A percentile compares a stretch with the other conserved stretches of the same genome.
These are phyloP conservation scores for Zalaria sp. DNA, from an alignment of 2,329 filamentous ascomycete genomes.

Conservation along the genomic window DNA sequence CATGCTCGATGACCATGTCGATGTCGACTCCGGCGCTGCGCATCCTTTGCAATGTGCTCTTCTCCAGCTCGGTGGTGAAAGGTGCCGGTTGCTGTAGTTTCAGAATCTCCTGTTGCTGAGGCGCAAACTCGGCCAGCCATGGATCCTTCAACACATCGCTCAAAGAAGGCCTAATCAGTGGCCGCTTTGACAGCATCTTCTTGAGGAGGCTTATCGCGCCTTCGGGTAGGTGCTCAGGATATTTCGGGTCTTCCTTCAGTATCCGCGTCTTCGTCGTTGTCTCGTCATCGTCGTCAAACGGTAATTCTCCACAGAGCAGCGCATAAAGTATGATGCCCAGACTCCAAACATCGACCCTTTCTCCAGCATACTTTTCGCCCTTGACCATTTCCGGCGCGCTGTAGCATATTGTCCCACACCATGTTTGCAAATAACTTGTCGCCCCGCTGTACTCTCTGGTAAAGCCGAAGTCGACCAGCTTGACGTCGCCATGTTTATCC, in stretches of 20 bases:
- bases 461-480: constrained; percentile 95
- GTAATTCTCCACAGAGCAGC: constrained; percentile 69
- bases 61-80: constrained; percentile 77
- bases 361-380: constrained; percentile 92
- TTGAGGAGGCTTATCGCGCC: constrained; percentile 68
- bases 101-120: constrained; percentile 77
- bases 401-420: constrained; percentile 95
- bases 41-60: constrained; percentile 85
- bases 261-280: constrained; percentile 74
- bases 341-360: constrained; percentile 97
- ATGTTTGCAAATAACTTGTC: constrained; percentile 87
- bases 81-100: constrained; percentile 67
- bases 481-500: constrained; percentile 94
- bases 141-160: constrained; percentile 78
- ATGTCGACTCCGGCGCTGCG: constrained; percentile 86
- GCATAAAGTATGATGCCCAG: constrained; percentile 75
- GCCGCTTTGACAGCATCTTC: constrained; percentile 76
- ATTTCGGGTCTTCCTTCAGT: constrained; percentile 70
- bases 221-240: constrained; percentile 62
- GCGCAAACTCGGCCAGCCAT: constrained; percentile 76
- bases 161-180: constrained; percentile 65
- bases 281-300: constrained; percentile 96
- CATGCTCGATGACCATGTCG: constrained; percentile 87
- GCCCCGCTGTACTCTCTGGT: constrained; percentile 95
- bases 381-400: constrained; percentile 97